Conservation (phyloP, 2,329 filamentous ascomycete genomes). For the Stagonosporopsis vannaccii region DNA sequence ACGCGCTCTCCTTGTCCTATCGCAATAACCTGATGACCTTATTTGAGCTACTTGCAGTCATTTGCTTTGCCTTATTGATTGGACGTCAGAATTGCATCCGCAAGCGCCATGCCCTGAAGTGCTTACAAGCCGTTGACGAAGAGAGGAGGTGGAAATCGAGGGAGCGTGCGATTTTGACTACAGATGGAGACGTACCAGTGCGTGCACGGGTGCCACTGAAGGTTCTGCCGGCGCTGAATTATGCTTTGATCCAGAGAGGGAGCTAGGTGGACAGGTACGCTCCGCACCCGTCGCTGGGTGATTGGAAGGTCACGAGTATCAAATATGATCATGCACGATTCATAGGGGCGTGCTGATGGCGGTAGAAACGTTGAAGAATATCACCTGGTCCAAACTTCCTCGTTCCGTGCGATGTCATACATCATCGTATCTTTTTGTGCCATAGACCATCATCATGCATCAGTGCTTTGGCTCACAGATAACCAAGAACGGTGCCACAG, state of each 20-base stretch:
- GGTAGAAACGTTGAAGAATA: too few relatives aligned
- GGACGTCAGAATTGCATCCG: background rate
- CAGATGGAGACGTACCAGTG: background rate
- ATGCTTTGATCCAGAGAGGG: too few relatives aligned
- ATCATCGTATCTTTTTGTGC: background rate
- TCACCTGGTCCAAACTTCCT: background rate
- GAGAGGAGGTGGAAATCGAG: background rate
- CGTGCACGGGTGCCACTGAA: background rate
- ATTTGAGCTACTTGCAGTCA: background rate
- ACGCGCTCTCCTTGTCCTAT: background rate
- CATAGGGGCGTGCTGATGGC: too few relatives aligned
- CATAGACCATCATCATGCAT: background rate
- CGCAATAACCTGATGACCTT: background rate
- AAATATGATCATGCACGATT: background rate
- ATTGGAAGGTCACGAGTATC: background rate
- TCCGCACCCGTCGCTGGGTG: background rate
- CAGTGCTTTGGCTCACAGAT: slow-evolving; percentile 15
- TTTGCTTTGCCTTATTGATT: background rate
- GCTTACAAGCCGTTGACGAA: background rate
- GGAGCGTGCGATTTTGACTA: background rate
- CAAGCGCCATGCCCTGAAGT: background rate
- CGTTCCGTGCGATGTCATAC: background rate
- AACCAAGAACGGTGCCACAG: slow-evolving; percentile 14
- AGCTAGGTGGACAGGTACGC: too few relatives aligned
- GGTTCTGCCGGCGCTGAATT: too few relatives aligned